These are phyloP conservation scores for Coniochaeta sp. DNA, from an alignment of 2,329 filamentous ascomycete species.

Conservation along the genomic window DNA sequence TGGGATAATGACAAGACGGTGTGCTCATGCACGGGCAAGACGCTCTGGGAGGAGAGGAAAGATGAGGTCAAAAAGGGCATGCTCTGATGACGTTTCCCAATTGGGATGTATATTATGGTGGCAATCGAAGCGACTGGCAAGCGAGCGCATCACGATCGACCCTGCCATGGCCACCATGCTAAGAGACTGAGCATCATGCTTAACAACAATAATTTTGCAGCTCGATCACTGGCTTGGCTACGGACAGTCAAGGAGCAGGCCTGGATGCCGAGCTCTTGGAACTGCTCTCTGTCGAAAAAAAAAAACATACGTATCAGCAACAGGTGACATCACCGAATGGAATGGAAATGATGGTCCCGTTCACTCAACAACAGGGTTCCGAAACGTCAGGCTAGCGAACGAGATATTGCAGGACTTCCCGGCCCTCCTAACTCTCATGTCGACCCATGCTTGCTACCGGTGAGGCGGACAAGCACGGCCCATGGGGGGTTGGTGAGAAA, in stretches of 20 bases:
- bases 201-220: too few relatives aligned
- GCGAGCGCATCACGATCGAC: not conserved
- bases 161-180: not conserved
- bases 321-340: not conserved
- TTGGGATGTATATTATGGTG: not conserved
- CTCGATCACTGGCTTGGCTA: too few relatives aligned
- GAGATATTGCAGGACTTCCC: not conserved
- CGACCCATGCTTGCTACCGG: not conserved
- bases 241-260: too few relatives aligned
- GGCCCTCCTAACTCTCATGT: not conserved
- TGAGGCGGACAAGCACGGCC: not conserved
- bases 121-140: not conserved
- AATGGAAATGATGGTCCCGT: not conserved
- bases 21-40: slow-evolving; percentile 96
- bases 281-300: not conserved
- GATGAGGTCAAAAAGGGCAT: slow-evolving; percentile 88
- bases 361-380: not conserved
- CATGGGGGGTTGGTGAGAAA: too few relatives aligned
- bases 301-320: not conserved
- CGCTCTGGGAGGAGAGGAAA: slow-evolving; percentile 91
- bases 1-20: slow-evolving; percentile 99
- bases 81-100: slow-evolving; percentile 48
- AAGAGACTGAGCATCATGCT: not conserved
- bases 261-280: not conserved
- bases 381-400: not conserved